Evolutionary conservation across 2,329 filamentous ascomycete species (phyloP).

Genomic region (Lomentospora prolificans): DNA sequence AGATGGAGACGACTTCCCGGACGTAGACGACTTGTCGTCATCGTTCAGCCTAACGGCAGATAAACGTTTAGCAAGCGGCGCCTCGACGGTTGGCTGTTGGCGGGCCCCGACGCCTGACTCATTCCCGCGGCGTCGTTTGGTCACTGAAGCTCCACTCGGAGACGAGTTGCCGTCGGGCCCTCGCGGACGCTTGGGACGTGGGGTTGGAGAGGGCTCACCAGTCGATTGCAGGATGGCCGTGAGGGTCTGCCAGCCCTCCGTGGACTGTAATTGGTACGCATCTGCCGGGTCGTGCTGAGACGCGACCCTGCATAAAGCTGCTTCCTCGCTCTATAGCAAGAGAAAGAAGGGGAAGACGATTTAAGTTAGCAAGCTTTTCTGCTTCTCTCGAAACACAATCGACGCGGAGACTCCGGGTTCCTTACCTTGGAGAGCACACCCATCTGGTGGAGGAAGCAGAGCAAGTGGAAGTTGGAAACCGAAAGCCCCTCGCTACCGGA

Average conservation of each 20-base stretch:
- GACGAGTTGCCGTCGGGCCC: slow-evolving; percentile 18
- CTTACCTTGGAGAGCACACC: slow-evolving; percentile 74
- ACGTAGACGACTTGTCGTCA: too few relatives aligned
- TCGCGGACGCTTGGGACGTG: slow-evolving; percentile 60
- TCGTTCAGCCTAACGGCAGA: slow-evolving; percentile 55
- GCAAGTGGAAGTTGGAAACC: slow-evolving; percentile 86
- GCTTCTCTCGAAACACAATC: neutral
- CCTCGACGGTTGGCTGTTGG: slow-evolving; percentile 26
- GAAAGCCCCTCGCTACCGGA: slow-evolving; percentile 52
- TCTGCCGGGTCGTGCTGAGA: slow-evolving; percentile 72
- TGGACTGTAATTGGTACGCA: slow-evolving; percentile 73
- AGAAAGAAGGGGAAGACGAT: slow-evolving; percentile 9
- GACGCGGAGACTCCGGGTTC: neutral
- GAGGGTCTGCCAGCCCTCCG: slow-evolving; percentile 87
- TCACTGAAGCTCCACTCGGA: slow-evolving; percentile 2
- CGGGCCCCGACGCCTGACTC: neutral
- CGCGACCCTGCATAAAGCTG: slow-evolving; percentile 75
- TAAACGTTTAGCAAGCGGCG: slow-evolving; percentile 57
- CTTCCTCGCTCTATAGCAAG: slow-evolving; percentile 69
- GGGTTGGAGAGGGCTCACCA: slow-evolving; percentile 62
- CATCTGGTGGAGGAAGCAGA: slow-evolving; percentile 77
- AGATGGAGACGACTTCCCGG: slow-evolving; percentile 9
- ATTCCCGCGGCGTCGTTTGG: slow-evolving; percentile 6
- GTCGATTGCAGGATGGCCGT: slow-evolving; percentile 89
- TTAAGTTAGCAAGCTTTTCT: slow-evolving; percentile 10